Conservation (phyloP, 768 basidiomycete genomes). For the Leccinum uliginosum region DNA sequence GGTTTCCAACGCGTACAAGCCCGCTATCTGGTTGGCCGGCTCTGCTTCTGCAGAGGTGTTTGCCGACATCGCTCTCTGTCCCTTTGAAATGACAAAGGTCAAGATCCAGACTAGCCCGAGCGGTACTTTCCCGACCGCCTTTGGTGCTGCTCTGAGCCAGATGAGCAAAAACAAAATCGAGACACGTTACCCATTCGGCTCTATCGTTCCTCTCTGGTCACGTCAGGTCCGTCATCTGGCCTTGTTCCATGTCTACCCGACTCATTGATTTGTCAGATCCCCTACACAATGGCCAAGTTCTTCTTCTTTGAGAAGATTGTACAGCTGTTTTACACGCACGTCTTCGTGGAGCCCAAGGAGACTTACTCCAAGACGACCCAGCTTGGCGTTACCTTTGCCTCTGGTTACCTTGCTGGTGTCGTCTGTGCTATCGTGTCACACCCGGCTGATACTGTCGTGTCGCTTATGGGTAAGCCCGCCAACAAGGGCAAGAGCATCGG, state of each 20-base stretch:
- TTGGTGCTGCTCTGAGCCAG: constrained; percentile 64
- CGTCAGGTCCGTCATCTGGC: constrained; percentile 55
- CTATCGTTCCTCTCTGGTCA: constrained; percentile 81
- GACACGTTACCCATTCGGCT: constrained; percentile 82
- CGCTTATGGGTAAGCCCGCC: constrained; percentile 83
- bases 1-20: constrained; percentile 72
- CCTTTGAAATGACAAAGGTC: constrained; percentile 90
- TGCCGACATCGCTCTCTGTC: constrained; percentile 93
- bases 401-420: constrained; percentile 93
- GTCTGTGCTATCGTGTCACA: constrained; percentile 95
- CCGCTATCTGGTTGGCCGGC: constrained; percentile 87
- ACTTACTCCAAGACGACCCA: constrained; percentile 77
- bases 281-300: constrained; percentile 99
- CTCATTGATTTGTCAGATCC: constrained; percentile 52
- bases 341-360: constrained; percentile 76
- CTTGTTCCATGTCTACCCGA: background rate
- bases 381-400: constrained; percentile 83
- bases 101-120: constrained; percentile 76
- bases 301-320: constrained; percentile 93
- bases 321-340: constrained; percentile 81
- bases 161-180: constrained; percentile 65
- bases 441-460: constrained; percentile 90
- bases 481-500: constrained; percentile 80
- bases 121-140: constrained; percentile 74
- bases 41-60: constrained; percentile 94